These are phyloP conservation scores for Huiozyma sinensis DNA, from an alignment of 805 yeast genomes.

Conservation along the genomic window DNA sequence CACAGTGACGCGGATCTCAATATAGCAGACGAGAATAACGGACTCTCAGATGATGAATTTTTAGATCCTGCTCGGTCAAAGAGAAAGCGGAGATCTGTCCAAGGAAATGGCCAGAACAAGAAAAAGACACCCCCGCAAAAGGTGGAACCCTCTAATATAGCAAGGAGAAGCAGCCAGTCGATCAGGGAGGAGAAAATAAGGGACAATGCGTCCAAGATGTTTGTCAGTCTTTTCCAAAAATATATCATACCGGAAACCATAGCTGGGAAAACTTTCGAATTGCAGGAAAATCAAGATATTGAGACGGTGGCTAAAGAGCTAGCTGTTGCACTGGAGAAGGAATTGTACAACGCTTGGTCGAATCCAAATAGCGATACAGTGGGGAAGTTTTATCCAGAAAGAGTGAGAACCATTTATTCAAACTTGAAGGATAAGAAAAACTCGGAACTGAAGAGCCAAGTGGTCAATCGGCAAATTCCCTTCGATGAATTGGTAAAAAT, in stretches of 20 bases:
- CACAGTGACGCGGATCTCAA: not conserved
- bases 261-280: slow-evolving; percentile 5
- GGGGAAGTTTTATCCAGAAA: slow-evolving; percentile 41
- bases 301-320: slow-evolving; percentile 33
- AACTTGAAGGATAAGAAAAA: slow-evolving; percentile 51
- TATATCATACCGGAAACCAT: slow-evolving; percentile 27
- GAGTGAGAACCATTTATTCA: slow-evolving; percentile 55
- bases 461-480: slow-evolving; percentile 43
- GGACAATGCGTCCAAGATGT: slow-evolving; percentile 41
- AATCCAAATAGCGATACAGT: slow-evolving; percentile 10
- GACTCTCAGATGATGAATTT: slow-evolving; percentile 1
- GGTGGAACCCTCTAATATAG: not conserved
- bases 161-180: slow-evolving; percentile 1
- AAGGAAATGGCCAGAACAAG: not conserved
- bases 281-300: slow-evolving; percentile 23
- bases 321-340: slow-evolving; percentile 44
- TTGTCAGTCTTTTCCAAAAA: slow-evolving; percentile 34
- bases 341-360: slow-evolving; percentile 33
- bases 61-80: not conserved
- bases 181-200: slow-evolving; percentile 30
- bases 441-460: slow-evolving; percentile 42
- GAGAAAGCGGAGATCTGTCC: not conserved
- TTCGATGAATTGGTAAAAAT: slow-evolving; percentile 51
- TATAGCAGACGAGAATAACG: not conserved
- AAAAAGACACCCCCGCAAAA: not conserved